Conservation (phyloP, 345 rosid species). For the Bretschneidera sinensis region DNA sequence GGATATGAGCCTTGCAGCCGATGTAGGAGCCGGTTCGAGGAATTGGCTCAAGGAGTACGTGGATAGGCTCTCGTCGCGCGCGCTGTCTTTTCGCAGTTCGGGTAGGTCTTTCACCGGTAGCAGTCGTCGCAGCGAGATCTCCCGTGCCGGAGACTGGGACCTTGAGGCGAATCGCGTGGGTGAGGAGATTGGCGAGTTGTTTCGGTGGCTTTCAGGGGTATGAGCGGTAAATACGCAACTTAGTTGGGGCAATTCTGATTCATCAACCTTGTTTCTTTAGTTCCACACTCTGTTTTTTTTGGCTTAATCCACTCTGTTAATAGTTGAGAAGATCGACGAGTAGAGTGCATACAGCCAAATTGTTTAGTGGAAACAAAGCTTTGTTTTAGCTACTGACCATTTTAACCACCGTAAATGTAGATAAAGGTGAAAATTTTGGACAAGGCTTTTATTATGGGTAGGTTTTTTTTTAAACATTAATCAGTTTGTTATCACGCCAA, state of each 20-base stretch:
- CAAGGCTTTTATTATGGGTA: too few species aligned
- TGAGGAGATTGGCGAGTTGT: slow-evolving; percentile 86
- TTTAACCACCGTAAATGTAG: too few species aligned
- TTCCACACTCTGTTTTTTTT: too few species aligned
- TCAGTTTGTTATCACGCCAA: too few species aligned
- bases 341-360: too few species aligned
- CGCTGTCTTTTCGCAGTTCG: slow-evolving; percentile 69
- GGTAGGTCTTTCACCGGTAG: slow-evolving; percentile 82
- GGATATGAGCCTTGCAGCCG: slow-evolving; percentile 47
- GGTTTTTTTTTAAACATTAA: too few species aligned
- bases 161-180: slow-evolving; percentile 56
- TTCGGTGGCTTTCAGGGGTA: slow-evolving; percentile 88
- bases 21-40: slow-evolving; percentile 52
- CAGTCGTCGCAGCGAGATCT: slow-evolving; percentile 63
- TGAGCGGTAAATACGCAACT: slow-evolving; percentile 25
- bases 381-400: too few species aligned
- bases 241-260: not conserved
- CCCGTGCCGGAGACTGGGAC: slow-evolving; percentile 47
- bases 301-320: too few species aligned
- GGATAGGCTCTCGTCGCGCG: slow-evolving; percentile 74
- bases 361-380: too few species aligned
- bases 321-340: too few species aligned
- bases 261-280: not conserved
- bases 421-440: too few species aligned
- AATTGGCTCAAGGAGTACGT: slow-evolving; percentile 85